Evolutionary conservation across 2,329 filamentous ascomycete species (phyloP), one percentile per base, ranked within the genome.

Genomic region (Cladosporium cucumerinum): DNA sequence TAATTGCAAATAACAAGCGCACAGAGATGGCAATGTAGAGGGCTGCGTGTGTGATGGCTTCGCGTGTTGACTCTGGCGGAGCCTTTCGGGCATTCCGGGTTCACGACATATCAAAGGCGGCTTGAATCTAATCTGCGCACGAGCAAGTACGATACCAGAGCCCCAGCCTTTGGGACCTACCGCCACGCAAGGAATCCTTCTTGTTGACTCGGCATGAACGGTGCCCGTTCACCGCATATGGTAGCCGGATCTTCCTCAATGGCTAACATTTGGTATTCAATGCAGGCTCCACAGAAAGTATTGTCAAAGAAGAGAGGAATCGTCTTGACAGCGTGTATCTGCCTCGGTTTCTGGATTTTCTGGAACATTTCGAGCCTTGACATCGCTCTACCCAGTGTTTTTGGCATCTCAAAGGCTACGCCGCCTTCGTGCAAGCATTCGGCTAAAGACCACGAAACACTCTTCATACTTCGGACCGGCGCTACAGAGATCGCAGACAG

Each of bases 391-490:
- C 51, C 51, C 12, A 14, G 26, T 21, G 3, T 54, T 32, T 26
- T 16, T 32, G 26, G 2, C 21, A 3, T 54, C 51, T 54, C 51
- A 3, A 54, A 54, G 6, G 26, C 51, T 11, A 8, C 7, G 5
- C 26, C 21, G 18, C 26, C 51, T 54, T 65, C 68, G 18, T 54
- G 51, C 51, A 32, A 54, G 51, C 26, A 54, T 55, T 62, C 71
- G 10, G 63, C 69, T 0, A 76, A 78, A 1, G 76, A 78, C 1
- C 75, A 82, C 1, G 79, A 86, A 66, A 73, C 86, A 55, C 81
- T 87, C 66, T 79, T 87, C n/a, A 76, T 86, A 16, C 77, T 88
- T 66, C 83, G 84, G 68, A 87, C 85, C 0, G 85, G 85, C 62
- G 84, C 85, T 18, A 85, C 83, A 7, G 85, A 87, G 69, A 79